Evolutionary conservation across 2,329 filamentous ascomycete species (phyloP), one percentile per base, ranked within the genome.

Genomic region (Sordariomycetes sp.): DNA sequence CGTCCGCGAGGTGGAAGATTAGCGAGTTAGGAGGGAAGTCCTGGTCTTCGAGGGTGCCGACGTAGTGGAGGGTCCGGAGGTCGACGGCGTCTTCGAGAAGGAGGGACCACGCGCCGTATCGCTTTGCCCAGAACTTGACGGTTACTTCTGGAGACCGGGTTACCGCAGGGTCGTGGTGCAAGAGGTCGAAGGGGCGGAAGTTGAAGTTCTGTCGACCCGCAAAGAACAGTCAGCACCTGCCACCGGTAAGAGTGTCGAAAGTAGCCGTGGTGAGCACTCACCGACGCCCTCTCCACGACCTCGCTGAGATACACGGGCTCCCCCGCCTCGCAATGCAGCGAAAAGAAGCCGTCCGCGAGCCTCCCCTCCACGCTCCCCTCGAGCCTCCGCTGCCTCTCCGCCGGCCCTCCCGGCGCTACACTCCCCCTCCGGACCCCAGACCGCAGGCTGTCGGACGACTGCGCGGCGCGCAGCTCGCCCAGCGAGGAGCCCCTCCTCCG

Each of bases 251-350:
- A 17, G 13, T 15, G n/a, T 42, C 12, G n/a, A 12, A 12, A 42
- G 13, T 12, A 45, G 4, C 28, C 28, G 39, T 39, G 17, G 13
- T n/a, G 13, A 45, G 39, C 45, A 58, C 62, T 52, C 70, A 81
- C 78, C 71, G 90, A 90, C n/a, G 88, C 84, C 65, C 84, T 83
- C 63, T 87, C 80, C 32, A 85, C 80, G 24, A 87, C 76, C 71
- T 97, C 92, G 65, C 90, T 96, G 64, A 96, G 81, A 68, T 96
- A 96, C n/a, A 96, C 73, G 0, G 92, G 90, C 53, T 77, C 70
- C 55, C 82, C 71, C 3, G 73, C 80, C 1, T 80, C 74, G 52
- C 85, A 80, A 68, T 96, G 91, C 55, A 96, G 67, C 2, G 89
- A 88, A 69, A 95, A 94, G 77, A 95, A 96, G 17, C 86, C 84